phyloP scores from a whole-genome alignment of 2,329 filamentous ascomycete species.

The Penicillium sp. region DNA sequence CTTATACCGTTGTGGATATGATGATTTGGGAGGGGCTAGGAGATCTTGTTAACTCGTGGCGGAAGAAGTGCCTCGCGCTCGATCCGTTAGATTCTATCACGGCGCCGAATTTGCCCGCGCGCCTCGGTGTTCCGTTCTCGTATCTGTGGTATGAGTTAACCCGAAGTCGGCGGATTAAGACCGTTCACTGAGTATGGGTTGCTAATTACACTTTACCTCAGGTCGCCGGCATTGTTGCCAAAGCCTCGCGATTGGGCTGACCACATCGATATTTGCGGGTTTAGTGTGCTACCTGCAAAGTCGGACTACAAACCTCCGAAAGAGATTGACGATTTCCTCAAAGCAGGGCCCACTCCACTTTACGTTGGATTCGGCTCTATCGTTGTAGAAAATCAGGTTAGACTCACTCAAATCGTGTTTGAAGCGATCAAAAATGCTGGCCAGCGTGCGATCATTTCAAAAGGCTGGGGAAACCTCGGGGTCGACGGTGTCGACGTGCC shows the following conservation, averaged over 20 bases:
- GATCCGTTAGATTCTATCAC: slow-evolving; percentile 76
- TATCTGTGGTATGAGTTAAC: slow-evolving; percentile 70
- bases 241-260: slow-evolving; percentile 74
- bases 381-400: slow-evolving; percentile 72
- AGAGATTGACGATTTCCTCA: slow-evolving; percentile 65
- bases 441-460: slow-evolving; percentile 76
- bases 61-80: slow-evolving; percentile 69
- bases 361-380: slow-evolving; percentile 85
- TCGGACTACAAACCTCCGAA: slow-evolving; percentile 64
- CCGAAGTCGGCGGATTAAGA: neutral
- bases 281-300: slow-evolving; percentile 70
- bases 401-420: slow-evolving; percentile 68
- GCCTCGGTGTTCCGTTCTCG: slow-evolving; percentile 76
- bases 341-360: slow-evolving; percentile 66
- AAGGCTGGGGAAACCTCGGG: slow-evolving; percentile 84
- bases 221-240: slow-evolving; percentile 71
- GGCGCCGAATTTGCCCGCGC: slow-evolving; percentile 74
- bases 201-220: slow-evolving; percentile 11
- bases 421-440: slow-evolving; percentile 65
- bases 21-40: slow-evolving; percentile 91
- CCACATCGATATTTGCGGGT: slow-evolving; percentile 71
- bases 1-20: slow-evolving; percentile 82
- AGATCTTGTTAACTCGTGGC: slow-evolving; percentile 85
- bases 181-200: slow-evolving; percentile 5
- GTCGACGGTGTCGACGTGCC: slow-evolving; percentile 68